Base-by-base conservation (phyloP, 2,329 filamentous ascomycete genomes). In the Aaosphaeria arxii region DNA sequence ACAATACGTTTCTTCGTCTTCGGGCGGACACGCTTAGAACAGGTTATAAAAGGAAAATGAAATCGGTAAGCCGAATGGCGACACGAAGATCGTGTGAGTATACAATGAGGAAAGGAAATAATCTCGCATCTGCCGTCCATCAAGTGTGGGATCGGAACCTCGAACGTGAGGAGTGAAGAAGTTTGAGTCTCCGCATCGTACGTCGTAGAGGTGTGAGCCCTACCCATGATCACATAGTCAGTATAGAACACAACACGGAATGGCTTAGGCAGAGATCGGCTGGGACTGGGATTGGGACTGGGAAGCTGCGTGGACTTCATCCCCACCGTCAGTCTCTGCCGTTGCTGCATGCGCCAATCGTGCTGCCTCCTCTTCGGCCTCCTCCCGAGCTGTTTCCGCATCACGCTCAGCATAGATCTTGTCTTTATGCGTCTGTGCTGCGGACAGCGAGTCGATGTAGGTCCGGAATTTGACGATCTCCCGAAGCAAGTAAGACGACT, bases 381-480 rank as follows among this genome's bases (percentile, higher is more conserved):
- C 55, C 2, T 47, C 41, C 42, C 58, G 57, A 36, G 59, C 55
- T 35, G 55, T 61, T 30, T 56, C 58, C 11, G 61, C 58, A 45
- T 64, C 66, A 30, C 68, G 67, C 54, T 67, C 63, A 5, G 65
- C 62, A 56, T 90, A 87, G 39, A 96, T 85, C 64, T 85, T 86
- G 41, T 82, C 79, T 66, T 88, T 91, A 46, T 84, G 79, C 31
- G 67, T 73, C 58, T 88, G 83, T 0, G 91, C 91, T 35, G 83
- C 81, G 49, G 84, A 79, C 44, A 99, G 74, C 32, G 84, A 86
- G 68, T 97, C 94, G 57, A 96, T 91, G 64, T 97, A 99, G 0
- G 91, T 97, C 51, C 87, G 80, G 74, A 96, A 97, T 71, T 97
- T 97, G 70, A 97, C 91, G 68, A 95, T 96, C 74, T 99, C 94